Evolutionary conservation across 768 basidiomycete species (phyloP).

Genomic region (Tricholoma sp.): DNA sequence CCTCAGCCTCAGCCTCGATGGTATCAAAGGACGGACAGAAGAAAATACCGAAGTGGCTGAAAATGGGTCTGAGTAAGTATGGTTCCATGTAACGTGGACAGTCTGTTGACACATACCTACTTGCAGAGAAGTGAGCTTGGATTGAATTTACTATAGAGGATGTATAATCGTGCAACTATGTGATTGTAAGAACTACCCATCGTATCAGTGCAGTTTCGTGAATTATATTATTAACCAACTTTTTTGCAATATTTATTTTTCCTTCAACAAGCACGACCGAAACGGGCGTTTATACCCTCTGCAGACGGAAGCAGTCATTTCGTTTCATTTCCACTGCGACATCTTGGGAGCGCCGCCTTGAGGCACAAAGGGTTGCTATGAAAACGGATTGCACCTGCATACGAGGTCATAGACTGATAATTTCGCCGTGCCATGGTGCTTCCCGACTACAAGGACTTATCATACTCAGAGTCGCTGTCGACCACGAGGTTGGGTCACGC

Average conservation of each 20-base stretch:
- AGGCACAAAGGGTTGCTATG: not conserved
- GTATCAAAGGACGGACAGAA: conserved; percentile 26
- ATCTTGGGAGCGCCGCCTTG: not conserved
- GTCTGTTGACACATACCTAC: not conserved
- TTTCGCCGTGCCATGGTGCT: not conserved
- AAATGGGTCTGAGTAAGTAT: conserved; percentile 54
- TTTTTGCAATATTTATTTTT: not conserved
- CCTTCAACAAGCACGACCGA: not conserved
- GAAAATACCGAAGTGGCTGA: conserved; percentile 80
- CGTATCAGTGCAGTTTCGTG: not conserved
- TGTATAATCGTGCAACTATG: not conserved
- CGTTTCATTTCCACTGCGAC: not conserved
- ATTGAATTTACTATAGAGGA: not conserved
- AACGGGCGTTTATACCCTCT: too few relatives aligned
- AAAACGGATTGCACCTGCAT: not conserved
- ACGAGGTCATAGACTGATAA: not conserved
- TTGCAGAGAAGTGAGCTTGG: conserved; percentile 11
- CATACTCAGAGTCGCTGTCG: not conserved
- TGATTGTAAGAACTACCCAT: not conserved
- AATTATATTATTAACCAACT: not conserved
- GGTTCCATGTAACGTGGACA: not conserved
- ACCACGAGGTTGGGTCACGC: not conserved
- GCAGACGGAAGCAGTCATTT: not conserved
- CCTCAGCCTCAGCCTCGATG: conserved; percentile 6
- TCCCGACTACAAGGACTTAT: not conserved